Evolutionary conservation across 2,329 filamentous ascomycete species (phyloP), one percentile per base, ranked within the genome.

Genomic region (Trichophyton simii): DNA sequence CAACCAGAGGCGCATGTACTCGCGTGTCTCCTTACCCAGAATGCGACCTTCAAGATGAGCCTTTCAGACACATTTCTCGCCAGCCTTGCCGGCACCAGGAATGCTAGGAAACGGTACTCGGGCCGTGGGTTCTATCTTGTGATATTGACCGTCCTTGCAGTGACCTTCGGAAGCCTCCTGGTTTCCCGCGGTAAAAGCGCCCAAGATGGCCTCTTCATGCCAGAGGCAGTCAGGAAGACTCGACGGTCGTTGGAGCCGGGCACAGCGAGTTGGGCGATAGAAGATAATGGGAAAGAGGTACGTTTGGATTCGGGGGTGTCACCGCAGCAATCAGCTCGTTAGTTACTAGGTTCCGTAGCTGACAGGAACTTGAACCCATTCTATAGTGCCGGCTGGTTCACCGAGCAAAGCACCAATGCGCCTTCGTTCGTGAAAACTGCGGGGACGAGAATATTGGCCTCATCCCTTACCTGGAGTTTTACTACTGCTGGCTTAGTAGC

Each of bases 361-460:
- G 11, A 55, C 18, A 7, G 36, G 11, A 25, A 15, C 22, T 52
- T 42, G 28, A 22, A 20, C 20, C 25, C 6, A 13, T 38, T 28
- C 20, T 36, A 20, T 64, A 91, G 78, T 99, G 94, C 72, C 86
- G 86, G 63, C 77, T 88, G 38, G 89, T 99, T 61, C 89, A 94
- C 73, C 76, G 82, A 57, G 87, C 85, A 59, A 70, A 79, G 63
- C 88, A 99, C 72, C 84, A 96, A 76, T 99, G 94, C 78, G 85
- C 85, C 67, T 97, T 94, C 74, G 84, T 97, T 62, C 84, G 80
- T 66, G 79, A 81, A 61, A 88, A 96, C 73, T 99, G 94, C 73
- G 79, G 82, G 38, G 90, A 95, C 69, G 90, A 96, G 71, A 89
- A 96, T 75, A 88, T 91, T 60, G 92, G 94, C 34, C 82, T 97